Evolutionary conservation across 257 asterid genomes (phyloP).

Genomic region (Gentiana macrophylla): DNA sequence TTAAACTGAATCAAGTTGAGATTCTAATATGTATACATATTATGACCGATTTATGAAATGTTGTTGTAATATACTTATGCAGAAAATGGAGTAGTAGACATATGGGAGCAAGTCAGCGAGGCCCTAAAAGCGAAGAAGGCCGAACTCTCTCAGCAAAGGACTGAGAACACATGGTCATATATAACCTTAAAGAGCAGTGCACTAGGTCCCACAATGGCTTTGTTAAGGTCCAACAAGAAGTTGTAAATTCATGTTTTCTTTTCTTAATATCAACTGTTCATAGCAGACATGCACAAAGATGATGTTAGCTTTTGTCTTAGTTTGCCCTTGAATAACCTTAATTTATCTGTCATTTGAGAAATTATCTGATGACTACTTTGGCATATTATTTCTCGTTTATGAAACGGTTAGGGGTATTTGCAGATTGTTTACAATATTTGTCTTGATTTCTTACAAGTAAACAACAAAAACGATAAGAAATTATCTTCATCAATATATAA

Average conservation of each 20-base stretch:
- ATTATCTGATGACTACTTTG: too few relatives aligned
- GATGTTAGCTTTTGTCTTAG: not conserved
- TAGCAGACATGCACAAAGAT: not conserved
- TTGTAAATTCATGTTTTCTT: not conserved
- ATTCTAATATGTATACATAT: too few relatives aligned
- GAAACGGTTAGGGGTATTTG: too few relatives aligned
- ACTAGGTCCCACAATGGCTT: constrained; percentile 66
- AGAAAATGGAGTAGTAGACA: constrained; percentile 29
- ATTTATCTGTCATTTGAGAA: not conserved
- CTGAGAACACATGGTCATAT: constrained; percentile 43
- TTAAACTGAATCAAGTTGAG: too few relatives aligned
- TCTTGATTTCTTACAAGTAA: not conserved
- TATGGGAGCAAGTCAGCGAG: constrained; percentile 69
- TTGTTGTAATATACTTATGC: constrained; percentile 1
- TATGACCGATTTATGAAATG: not conserved
- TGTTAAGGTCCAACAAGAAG: constrained; percentile 50
- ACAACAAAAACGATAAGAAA: constrained; percentile 3
- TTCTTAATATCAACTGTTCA: not conserved
- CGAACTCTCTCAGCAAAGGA: constrained; percentile 31
- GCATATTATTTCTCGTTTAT: too few relatives aligned
- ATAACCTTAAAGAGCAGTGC: constrained; percentile 59
- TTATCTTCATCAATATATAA: not conserved
- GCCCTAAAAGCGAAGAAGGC: constrained; percentile 56
- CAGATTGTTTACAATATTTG: not conserved
- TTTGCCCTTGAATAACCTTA: not conserved